Evolutionary conservation across 2,329 filamentous ascomycete genomes (phyloP).

Genomic region (Stromatinia cepivora): DNA sequence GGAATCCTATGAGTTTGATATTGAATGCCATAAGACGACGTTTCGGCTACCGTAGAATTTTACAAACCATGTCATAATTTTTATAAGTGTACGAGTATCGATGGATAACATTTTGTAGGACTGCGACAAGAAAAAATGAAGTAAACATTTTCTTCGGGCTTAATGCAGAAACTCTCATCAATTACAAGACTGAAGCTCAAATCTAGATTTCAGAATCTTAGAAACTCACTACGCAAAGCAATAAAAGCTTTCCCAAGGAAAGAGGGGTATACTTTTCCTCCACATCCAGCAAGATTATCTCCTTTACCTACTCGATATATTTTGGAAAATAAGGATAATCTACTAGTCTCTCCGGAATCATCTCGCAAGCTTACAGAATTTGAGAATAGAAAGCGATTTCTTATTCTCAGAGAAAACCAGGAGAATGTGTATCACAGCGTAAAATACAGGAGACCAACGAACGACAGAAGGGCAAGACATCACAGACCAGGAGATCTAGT

Average conservation of each 20-base stretch:
- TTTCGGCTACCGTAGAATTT: slow-evolving; percentile 17
- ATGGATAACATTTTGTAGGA: neutral
- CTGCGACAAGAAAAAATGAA: slow-evolving; percentile 9
- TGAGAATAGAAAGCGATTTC: neutral
- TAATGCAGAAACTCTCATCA: slow-evolving; percentile 11
- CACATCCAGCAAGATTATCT: slow-evolving; percentile 15
- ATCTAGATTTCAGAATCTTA: slow-evolving; percentile 12
- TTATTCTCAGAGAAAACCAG: neutral
- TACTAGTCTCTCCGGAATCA: neutral
- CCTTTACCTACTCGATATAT: slow-evolving; percentile 5
- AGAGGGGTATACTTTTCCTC: slow-evolving; percentile 4
- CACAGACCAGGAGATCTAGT: neutral
- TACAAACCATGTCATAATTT: slow-evolving; percentile 1
- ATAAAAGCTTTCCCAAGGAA: neutral
- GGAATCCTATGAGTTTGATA: neutral
- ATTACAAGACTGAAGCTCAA: slow-evolving; percentile 2
- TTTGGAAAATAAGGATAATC: neutral
- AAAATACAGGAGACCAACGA: neutral
- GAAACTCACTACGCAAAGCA: neutral
- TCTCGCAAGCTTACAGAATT: neutral
- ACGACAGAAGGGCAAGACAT: neutral
- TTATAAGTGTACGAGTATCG: neutral
- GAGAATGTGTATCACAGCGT: slow-evolving; percentile 16
- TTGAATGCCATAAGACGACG: slow-evolving; percentile 1
- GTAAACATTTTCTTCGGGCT: neutral